These are phyloP conservation scores for Asterophora parasitica DNA, from an alignment of 768 basidiomycete genomes.

Conservation along the genomic window DNA sequence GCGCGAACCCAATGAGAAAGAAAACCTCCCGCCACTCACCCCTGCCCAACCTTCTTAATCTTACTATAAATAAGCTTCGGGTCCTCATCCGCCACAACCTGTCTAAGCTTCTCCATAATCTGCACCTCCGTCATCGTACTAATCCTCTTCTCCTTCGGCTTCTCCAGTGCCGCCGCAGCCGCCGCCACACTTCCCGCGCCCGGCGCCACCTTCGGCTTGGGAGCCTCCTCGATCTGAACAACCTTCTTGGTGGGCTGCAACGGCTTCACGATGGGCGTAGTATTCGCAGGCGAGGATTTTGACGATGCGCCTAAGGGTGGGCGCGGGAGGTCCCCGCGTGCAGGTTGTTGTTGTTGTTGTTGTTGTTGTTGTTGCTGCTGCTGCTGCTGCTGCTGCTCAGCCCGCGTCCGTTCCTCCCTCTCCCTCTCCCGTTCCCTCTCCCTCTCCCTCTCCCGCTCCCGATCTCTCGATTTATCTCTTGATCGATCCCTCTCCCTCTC, in stretches of 20 bases:
- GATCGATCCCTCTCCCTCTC: slow-evolving; percentile 9
- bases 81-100: slow-evolving; percentile 83
- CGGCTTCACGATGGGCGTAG: slow-evolving; percentile 58
- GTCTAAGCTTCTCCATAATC: slow-evolving; percentile 95
- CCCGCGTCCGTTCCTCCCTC: no score
- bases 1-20: neutral
- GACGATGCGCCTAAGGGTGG: slow-evolving; percentile 35
- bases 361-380: slow-evolving; percentile 24
- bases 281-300: slow-evolving; percentile 43
- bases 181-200: slow-evolving; percentile 56
- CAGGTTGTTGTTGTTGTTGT: slow-evolving; percentile 10
- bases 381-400: no score
- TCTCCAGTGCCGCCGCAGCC: slow-evolving; percentile 71
- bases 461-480: no score
- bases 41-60: slow-evolving; percentile 98
- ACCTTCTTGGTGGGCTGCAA: slow-evolving; percentile 75
- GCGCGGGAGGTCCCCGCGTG: slow-evolving; percentile 24
- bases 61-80: slow-evolving; percentile 89
- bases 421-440: slow-evolving; percentile 20
- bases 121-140: slow-evolving; percentile 96
- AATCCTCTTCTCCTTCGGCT: slow-evolving; percentile 83
- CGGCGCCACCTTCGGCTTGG: slow-evolving; percentile 43
- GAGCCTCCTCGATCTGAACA: slow-evolving; percentile 51
- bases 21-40: slow-evolving; percentile 58
- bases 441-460: slow-evolving; percentile 22